Conservation (phyloP, 2,329 filamentous ascomycete species). For the Aspergillus sp. region DNA sequence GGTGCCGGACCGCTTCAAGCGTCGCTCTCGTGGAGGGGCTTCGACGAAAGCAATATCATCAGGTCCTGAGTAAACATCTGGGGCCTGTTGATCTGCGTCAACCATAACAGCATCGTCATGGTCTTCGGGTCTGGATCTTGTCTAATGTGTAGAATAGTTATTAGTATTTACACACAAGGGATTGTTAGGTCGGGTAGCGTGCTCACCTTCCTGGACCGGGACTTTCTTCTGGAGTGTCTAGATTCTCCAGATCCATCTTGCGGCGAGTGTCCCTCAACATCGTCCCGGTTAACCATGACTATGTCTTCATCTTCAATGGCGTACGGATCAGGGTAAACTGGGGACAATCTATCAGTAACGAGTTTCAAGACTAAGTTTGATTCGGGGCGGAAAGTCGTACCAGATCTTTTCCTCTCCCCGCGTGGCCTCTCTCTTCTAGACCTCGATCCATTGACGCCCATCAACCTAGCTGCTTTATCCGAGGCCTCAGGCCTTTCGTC, state of each 20-base stretch:
- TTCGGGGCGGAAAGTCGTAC: conserved; percentile 15
- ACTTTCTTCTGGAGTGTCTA: conserved; percentile 24
- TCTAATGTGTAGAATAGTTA: conserved; percentile 13
- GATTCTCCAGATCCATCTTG: conserved; percentile 30
- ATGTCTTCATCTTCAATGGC: conserved; percentile 61
- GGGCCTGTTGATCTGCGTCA: conserved; percentile 46
- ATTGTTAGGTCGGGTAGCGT: background rate
- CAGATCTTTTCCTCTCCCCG: conserved; percentile 47
- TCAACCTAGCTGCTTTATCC: conserved; percentile 72
- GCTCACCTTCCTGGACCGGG: conserved; percentile 33
- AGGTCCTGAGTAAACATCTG: conserved; percentile 41
- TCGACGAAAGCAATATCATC: conserved; percentile 52
- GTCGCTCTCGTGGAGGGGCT: conserved; percentile 44
- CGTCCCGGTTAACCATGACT: conserved; percentile 53
- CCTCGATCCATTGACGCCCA: conserved; percentile 55
- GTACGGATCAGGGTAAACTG: conserved; percentile 52
- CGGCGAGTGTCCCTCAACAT: conserved; percentile 26
- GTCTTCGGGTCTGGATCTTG: conserved; percentile 28
- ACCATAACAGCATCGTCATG: conserved; percentile 49
- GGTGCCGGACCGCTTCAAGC: conserved; percentile 58
- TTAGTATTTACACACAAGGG: background rate
- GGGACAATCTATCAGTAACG: no score
- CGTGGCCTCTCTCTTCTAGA: conserved; percentile 38
- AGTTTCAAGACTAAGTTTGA: no score
- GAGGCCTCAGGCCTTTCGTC: conserved; percentile 63